Percentiles rank a stretch among this genome's conserved stretches.
Conservation (phyloP, 495 filamentous ascomycete species). For the Emericellopsis terricola region DNA sequence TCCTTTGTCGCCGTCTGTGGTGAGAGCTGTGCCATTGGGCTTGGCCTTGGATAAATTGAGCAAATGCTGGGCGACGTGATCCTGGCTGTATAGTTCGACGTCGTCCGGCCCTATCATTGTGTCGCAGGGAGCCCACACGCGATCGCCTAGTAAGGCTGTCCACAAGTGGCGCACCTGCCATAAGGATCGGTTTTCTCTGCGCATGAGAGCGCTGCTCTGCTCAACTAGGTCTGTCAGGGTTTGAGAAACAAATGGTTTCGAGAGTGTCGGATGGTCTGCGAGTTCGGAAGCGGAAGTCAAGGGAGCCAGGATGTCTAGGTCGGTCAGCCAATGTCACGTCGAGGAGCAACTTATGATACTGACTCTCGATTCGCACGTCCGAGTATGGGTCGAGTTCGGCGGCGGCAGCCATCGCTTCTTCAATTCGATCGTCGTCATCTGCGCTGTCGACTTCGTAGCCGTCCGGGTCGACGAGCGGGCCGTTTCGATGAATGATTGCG, state of each 20-base stretch:
- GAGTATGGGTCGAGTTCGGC: conserved; percentile 72
- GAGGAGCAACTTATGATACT: conserved; percentile 12
- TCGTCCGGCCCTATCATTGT: conserved; percentile 37
- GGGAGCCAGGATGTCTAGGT: conserved; percentile 65
- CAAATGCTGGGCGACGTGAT: conserved; percentile 12
- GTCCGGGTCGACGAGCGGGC: conserved; percentile 61
- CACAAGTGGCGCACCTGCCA: conserved; percentile 65
- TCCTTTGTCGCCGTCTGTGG: not conserved
- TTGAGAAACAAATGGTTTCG: conserved; percentile 62
- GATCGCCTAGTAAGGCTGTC: conserved; percentile 61
- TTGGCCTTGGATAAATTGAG: conserved; percentile 4
- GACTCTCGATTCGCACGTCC: conserved; percentile 68
- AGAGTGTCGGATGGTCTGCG: conserved; percentile 64
- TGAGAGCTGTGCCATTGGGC: not conserved
- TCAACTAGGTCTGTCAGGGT: conserved; percentile 63
- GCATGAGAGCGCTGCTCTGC: conserved; percentile 48
- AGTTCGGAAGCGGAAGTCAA: conserved; percentile 76
- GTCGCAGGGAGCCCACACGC: conserved; percentile 59
- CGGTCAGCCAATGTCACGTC: conserved; percentile 7
- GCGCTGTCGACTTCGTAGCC: conserved; percentile 73
- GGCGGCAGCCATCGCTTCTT: conserved; percentile 46
- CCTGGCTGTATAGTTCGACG: conserved; percentile 27
- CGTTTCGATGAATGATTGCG: conserved; percentile 64
- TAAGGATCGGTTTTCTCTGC: conserved; percentile 55
- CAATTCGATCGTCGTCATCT: conserved; percentile 46